Evolutionary conservation across 108 stramenopile species (phyloP).

Genomic region (Mayamaea pseudoterrestris): DNA sequence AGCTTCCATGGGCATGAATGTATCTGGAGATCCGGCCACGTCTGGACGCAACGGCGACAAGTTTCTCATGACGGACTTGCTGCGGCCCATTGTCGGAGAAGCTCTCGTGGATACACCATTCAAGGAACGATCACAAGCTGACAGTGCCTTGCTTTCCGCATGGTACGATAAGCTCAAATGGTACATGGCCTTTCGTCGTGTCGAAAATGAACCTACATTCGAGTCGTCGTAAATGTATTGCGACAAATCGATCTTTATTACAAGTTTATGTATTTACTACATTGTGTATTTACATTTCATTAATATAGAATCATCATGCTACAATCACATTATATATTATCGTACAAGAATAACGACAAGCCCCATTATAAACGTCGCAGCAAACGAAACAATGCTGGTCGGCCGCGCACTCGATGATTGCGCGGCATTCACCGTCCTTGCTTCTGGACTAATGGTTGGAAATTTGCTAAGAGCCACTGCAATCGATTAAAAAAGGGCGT

Average conservation of each 20-base stretch:
- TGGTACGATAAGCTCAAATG: slow-evolving; percentile 54
- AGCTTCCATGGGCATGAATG: slow-evolving; percentile 33
- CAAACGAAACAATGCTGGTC: no score
- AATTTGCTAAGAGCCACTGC: no score
- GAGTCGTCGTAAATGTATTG: neutral
- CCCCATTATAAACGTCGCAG: no score
- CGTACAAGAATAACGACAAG: no score
- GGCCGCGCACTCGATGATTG: no score
- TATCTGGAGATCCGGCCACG: slow-evolving; percentile 41
- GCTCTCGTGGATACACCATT: slow-evolving; percentile 30
- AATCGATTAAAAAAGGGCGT: no score
- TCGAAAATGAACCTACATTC: slow-evolving; percentile 33
- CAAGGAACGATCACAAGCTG: slow-evolving; percentile 37
- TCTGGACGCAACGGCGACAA: slow-evolving; percentile 30
- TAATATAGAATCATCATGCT: no score
- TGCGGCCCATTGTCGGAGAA: slow-evolving; percentile 48
- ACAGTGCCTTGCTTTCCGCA: slow-evolving; percentile 20
- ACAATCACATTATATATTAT: no score
- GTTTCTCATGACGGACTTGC: slow-evolving; percentile 49
- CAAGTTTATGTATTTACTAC: no score
- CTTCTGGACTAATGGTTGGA: no score
- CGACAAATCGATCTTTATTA: neutral
- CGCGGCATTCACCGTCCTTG: no score
- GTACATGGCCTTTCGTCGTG: slow-evolving; percentile 45
- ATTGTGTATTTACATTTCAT: no score